Evolutionary conservation across 2,329 filamentous ascomycete genomes (phyloP).

Genomic region (Gnomoniopsis smithogilvyi): DNA sequence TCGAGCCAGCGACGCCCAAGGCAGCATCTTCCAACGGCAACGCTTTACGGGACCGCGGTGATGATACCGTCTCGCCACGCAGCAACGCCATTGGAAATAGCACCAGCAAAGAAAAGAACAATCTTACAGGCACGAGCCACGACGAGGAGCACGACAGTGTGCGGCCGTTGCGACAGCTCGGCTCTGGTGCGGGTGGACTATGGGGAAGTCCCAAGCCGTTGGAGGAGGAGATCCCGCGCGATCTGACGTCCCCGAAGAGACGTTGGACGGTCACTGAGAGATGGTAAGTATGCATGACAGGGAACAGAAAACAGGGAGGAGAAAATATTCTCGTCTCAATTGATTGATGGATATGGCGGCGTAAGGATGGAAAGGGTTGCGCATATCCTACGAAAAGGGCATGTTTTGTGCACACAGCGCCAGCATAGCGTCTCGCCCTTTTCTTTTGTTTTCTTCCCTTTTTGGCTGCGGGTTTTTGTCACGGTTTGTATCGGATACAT

Average conservation of each 20-base stretch:
- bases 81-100: conserved; percentile 2
- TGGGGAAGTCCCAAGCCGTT: conserved; percentile 43
- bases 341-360: too few relatives aligned
- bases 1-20: conserved; percentile 10
- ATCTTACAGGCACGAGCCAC: conserved; percentile 17
- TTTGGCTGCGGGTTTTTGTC: too few relatives aligned
- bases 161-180: conserved; percentile 31
- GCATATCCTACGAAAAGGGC: too few relatives aligned
- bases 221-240: conserved; percentile 42
- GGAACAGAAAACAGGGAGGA: too few relatives aligned
- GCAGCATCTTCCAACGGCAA: neutral
- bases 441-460: too few relatives aligned
- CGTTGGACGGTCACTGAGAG: conserved; percentile 56
- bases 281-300: conserved; percentile 10
- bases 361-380: too few relatives aligned
- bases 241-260: conserved; percentile 45
- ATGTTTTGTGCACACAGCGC: too few relatives aligned
- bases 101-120: conserved; percentile 11
- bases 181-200: conserved; percentile 37
- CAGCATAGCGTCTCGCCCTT: too few relatives aligned
- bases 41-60: neutral
- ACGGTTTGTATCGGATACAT: too few relatives aligned
- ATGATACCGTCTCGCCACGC: conserved; percentile 12
- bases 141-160: conserved; percentile 28
- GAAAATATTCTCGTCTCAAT: too few relatives aligned